phyloP scores from a whole-genome alignment of 441 rosid genomes.

The Adansonia gregorii region DNA sequence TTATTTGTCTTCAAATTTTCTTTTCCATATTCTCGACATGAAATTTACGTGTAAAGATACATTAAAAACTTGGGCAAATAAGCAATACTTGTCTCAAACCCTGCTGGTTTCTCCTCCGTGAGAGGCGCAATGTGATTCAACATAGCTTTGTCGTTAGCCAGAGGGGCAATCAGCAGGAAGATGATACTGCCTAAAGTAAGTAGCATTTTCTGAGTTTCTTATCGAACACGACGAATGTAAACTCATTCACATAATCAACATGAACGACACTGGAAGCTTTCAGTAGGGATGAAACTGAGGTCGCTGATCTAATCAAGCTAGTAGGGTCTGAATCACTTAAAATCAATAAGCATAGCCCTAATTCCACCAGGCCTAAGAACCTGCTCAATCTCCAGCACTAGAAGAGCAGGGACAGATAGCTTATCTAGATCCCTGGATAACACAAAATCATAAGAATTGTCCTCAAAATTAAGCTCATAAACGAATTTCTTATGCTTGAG shows the following conservation, averaged over 20 bases:
- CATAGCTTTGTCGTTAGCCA: conserved; percentile 40
- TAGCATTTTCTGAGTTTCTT: conserved; percentile 39
- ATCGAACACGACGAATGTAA: conserved; percentile 64
- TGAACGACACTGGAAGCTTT: conserved; percentile 61
- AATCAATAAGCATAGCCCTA: conserved; percentile 64
- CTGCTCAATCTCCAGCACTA: conserved; percentile 74
- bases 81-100: conserved; percentile 40
- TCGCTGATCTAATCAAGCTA: conserved; percentile 56
- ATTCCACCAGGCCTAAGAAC: conserved; percentile 66
- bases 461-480: conserved; percentile 55
- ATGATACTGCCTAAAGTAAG: conserved; percentile 45
- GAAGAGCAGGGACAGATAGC: conserved; percentile 58
- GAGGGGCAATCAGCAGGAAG: conserved; percentile 61
- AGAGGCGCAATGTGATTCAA: conserved; percentile 63
- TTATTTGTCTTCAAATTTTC: too few relatives aligned
- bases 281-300: conserved; percentile 60
- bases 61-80: conserved; percentile 68
- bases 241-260: conserved; percentile 51
- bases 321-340: conserved; percentile 39
- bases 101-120: conserved; percentile 39
- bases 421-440: conserved; percentile 54
- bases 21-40: too few relatives aligned
- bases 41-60: neutral
- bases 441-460: conserved; percentile 66
- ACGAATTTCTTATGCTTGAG: conserved; percentile 46